These are phyloP conservation scores for Cytospora piceae DNA, from an alignment of 2,329 filamentous ascomycete species.

Conservation along the genomic window DNA sequence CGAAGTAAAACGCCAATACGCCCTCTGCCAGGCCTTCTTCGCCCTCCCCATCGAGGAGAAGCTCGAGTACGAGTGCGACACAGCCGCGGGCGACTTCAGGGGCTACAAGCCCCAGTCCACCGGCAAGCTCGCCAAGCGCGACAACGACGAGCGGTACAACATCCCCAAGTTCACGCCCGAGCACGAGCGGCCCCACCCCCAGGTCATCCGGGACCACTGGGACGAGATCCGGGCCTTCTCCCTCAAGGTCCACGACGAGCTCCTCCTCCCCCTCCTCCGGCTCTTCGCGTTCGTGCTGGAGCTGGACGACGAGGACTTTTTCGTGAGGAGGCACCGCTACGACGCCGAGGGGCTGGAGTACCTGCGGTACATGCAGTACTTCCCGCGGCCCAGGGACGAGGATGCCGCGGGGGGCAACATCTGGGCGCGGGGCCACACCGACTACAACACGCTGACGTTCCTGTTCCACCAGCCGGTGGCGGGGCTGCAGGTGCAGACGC, in stretches of 20 bases:
- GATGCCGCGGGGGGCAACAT: conserved; percentile 32
- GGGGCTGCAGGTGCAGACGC: conserved; percentile 51
- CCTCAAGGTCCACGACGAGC: conserved; percentile 26
- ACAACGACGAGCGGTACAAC: conserved; percentile 36
- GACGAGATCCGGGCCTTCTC: conserved; percentile 36
- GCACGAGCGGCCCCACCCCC: conserved; percentile 33
- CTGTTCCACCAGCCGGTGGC: conserved; percentile 61
- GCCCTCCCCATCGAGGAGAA: conserved; percentile 29
- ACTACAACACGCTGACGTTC: conserved; percentile 48
- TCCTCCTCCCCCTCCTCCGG: conserved; percentile 32
- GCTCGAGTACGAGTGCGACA: conserved; percentile 35
- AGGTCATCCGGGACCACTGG: conserved; percentile 35
- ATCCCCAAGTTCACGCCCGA: conserved; percentile 36
- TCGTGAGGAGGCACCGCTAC: conserved; percentile 35
- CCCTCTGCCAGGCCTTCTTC: conserved; percentile 25
- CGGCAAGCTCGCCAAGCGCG: conserved; percentile 31
- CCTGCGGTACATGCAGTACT: conserved; percentile 38
- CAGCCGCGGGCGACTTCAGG: conserved; percentile 37
- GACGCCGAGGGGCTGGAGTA: conserved; percentile 37
- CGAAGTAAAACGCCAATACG: conserved; percentile 23
- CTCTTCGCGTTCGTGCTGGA: conserved; percentile 35
- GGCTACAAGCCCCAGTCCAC: conserved; percentile 36
- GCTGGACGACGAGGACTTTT: conserved; percentile 36
- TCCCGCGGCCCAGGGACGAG: conserved; percentile 33
- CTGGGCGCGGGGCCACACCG: conserved; percentile 37